Evolutionary conservation across 2,329 filamentous ascomycete genomes (phyloP), one percentile per base, ranked within the genome.

Genomic region (Fusarium begoniae): DNA sequence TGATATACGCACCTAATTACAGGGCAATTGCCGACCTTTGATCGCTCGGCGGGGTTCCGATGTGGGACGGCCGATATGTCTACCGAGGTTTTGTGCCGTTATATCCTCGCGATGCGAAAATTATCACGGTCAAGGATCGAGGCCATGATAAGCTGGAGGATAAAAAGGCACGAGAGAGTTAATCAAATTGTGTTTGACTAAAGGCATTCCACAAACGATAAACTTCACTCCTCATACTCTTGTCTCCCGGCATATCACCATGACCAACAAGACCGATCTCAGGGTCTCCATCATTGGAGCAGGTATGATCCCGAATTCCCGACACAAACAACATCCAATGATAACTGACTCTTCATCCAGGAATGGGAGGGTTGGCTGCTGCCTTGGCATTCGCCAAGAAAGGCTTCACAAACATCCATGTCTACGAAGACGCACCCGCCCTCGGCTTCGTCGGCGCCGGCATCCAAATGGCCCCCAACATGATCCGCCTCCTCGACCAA

Each of bases 391-490:
- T 73, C 22, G 64, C 69, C 15, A 72, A 54, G 26, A 73, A 72
- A 26, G 70, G 69, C 22, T 73, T 73, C 40, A 73, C 57, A 15
- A 47, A 73, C 26, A 45, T 73, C 24, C 50, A 69, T 24, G 51
- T 72, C 20, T 73, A 69, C 38, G 70, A 73, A 22, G 47, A 69
- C 13, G 70, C 70, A 12, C 59, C 69, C 17, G 69, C 58, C 12
- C 41, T 73, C 5, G 69, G 70, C 9, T 73, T 73, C 20, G 69
- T 73, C 3, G 70, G 70, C 17, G 70, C 70, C 6, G 70, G 70
- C 20, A 73, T 73, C 26, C 70, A 73, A 43, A 65, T 73, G 22
- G 59, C 69, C 14, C 70, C 70, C 26, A 73, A 73, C n/a, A 43
- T 73, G 45, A 44, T 73, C 41, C 70, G 70, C 22, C 44, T 72